These are phyloP conservation scores for Diaporthe vexans DNA, from an alignment of 2,329 filamentous ascomycete genomes.

Conservation along the genomic window DNA sequence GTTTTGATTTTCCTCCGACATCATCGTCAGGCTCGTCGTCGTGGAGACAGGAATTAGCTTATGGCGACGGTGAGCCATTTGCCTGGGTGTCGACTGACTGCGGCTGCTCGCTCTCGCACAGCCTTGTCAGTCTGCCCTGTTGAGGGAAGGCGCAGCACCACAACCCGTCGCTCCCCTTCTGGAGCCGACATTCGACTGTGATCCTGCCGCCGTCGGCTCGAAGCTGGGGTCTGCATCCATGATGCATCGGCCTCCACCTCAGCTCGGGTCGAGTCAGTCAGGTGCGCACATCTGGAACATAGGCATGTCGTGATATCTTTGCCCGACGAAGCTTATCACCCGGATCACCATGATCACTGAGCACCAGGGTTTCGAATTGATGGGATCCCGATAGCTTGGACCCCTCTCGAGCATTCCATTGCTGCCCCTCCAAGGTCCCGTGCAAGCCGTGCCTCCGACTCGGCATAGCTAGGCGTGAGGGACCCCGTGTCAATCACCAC, in stretches of 20 bases:
- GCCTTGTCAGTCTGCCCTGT: slow-evolving; percentile 11
- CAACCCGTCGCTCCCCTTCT: not conserved
- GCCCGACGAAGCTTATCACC: not conserved
- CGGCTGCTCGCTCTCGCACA: not conserved
- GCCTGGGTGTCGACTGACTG: not conserved
- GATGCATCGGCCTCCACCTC: slow-evolving; percentile 14
- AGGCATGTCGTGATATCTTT: slow-evolving; percentile 18
- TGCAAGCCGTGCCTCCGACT: not conserved
- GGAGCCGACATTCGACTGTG: slow-evolving; percentile 1
- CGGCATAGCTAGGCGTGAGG: slow-evolving; percentile 4
- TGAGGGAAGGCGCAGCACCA: slow-evolving; percentile 2
- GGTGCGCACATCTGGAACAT: slow-evolving; percentile 11
- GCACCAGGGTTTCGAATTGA: slow-evolving; percentile 31
- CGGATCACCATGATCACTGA: not conserved
- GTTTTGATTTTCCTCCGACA: not conserved
- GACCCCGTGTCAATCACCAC: slow-evolving; percentile 6
- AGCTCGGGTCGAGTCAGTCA: slow-evolving; percentile 26
- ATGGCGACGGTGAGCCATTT: not conserved
- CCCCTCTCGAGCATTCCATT: slow-evolving; percentile 14
- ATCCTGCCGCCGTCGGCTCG: slow-evolving; percentile 20
- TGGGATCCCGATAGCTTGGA: slow-evolving; percentile 19
- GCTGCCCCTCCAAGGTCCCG: slow-evolving; percentile 8
- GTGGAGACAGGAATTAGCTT: slow-evolving; percentile 35
- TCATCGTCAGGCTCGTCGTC: slow-evolving; percentile 35
- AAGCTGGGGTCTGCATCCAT: slow-evolving; percentile 32